Percentiles rank a stretch among this genome's conserved stretches.
Conservation (phyloP, 1,139 yeast species). For the Pichia sp. region DNA sequence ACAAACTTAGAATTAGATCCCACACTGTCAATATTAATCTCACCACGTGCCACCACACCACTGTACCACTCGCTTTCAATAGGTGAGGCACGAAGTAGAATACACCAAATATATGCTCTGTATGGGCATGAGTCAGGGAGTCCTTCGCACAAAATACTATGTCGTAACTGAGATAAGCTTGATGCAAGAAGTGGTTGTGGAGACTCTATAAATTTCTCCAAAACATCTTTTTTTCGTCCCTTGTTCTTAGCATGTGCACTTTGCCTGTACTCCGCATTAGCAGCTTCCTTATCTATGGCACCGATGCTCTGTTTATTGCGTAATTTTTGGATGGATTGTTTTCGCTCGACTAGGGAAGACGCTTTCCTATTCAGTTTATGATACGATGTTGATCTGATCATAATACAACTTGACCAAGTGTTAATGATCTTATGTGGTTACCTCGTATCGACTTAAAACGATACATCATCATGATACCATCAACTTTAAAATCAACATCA, state of each 20-base stretch:
- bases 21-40: constrained; percentile 33
- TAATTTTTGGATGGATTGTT: background rate
- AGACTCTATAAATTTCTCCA: constrained; percentile 59
- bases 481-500: background rate
- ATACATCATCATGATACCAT: too few relatives aligned
- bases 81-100: constrained; percentile 63
- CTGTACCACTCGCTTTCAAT: constrained; percentile 51
- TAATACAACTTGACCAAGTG: background rate
- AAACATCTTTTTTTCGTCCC: constrained; percentile 58
- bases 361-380: constrained; percentile 10
- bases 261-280: background rate
- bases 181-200: constrained; percentile 64
- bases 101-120: constrained; percentile 78
- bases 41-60: constrained; percentile 53
- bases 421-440: too few relatives aligned
- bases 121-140: constrained; percentile 61
- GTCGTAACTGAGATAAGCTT: constrained; percentile 74
- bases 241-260: constrained; percentile 15
- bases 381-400: constrained; percentile 11
- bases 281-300: background rate
- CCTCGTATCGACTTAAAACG: too few relatives aligned
- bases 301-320: background rate
- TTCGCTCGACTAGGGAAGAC: background rate
- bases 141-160: constrained; percentile 76
- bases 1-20: constrained; percentile 20